Evolutionary conservation across 2,329 filamentous ascomycete genomes (phyloP), one percentile per base, ranked within the genome.

Genomic region (Aspergillus luchuensis): DNA sequence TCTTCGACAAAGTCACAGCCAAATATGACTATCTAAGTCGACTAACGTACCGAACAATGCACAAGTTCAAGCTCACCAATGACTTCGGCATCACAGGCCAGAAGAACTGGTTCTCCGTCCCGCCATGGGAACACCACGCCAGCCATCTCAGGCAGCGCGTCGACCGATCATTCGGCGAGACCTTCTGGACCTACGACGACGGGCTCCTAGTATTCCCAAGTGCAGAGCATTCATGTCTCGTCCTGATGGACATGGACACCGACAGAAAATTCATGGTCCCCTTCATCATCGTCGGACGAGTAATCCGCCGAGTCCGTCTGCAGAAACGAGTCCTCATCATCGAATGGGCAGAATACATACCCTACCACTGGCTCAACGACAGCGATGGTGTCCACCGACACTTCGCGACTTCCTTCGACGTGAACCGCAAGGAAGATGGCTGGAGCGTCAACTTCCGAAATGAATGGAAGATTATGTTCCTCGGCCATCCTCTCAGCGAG

Each of bases 401-500:
- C 71, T 88, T 84, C 69, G 85, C 84, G 5, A 86, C 85, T 2
- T 83, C 83, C 0, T 88, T 84, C 67, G 82, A 87, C 62, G 73
- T 89, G 8, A 65, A 56, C 11, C 33, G 11, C 0, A 58, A 56
- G 21, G 61, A 39, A 2, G 49, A 62, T 45, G 70, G 71, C 4
- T 85, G 82, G 81, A 69, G 66, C 2, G 74, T 86, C 55, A 72
- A 71, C 1, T 83, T 84, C 57, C 83, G 85, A 54, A 84, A 80
- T 48, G 85, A 88, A 69, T 89, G 84, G 83, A 84, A 84, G 67
- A 83, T 87, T 39, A 82, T 87, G 72, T 83, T 83, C 66, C 74
- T 84, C 1, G 85, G 84, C 8, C 76, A 87, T 52, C 80, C 84
- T 1, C 68, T 87, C 6, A 83, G 81, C 66, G 75, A 79, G n/a